Evolutionary conservation across 1,139 yeast genomes (phyloP), one percentile per base, ranked within the genome.

Genomic region (Saccharomyces hybrid): DNA sequence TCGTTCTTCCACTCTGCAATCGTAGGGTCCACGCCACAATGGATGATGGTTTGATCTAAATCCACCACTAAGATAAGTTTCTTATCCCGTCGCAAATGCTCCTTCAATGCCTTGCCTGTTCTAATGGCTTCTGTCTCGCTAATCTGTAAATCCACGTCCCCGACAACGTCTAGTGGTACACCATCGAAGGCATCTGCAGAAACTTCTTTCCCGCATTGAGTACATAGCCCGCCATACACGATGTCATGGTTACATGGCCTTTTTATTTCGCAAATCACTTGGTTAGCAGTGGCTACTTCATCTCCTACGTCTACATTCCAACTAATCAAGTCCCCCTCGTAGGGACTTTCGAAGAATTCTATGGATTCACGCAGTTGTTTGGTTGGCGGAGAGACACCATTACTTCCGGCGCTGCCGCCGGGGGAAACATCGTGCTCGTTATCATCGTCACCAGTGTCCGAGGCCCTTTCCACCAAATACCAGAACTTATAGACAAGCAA

Each of bases 1-100:
- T 93, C 97, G 57, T 78, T 78, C 77, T 88, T 91, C 99, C 99
- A 93, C 67, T 89, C 96, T 1, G 95, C 95, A 42, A 93, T 96
- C 0, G 97, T 90, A 0, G 98, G 97, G 68, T 93, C 99, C 26
- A 91, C 97, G 3, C 98, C 93, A 44, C 98, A 97, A 68, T 93
- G 99, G 44, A 93, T 93, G 6, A 93, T 96, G 0, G 99, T 95
- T 71, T 95, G 99, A 73, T 93, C 99, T 59, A 93, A 77, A 75
- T 93, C 99, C 11, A 93, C 99, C 51, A 93, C 99, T 56, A 93
- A 76, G 47, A 93, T 90, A 60, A 93, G 77, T 66, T 88, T 89
- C 57, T 78, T 75, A 55, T 83, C 88, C 29, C 76, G 70, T 4
- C 83, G 71, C 52, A 95, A 76, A 56, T 87, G 75, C 55, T 77